These are phyloP conservation scores for Quercus tomentella DNA, from an alignment of 331 rosid genomes.

Conservation along the genomic window DNA sequence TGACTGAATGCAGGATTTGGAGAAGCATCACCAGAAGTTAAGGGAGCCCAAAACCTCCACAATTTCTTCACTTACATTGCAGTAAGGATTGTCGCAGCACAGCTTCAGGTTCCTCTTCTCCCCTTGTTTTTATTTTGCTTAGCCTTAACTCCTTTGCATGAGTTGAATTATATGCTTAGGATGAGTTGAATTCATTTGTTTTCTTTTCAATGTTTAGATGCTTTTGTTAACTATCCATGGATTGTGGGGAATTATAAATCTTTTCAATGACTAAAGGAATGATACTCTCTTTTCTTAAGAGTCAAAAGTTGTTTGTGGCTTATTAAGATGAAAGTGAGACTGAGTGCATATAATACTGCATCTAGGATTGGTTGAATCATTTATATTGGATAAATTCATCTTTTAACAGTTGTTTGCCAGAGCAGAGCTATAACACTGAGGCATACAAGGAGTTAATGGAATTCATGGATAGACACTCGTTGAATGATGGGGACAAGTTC, in stretches of 20 bases:
- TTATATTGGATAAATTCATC: neutral
- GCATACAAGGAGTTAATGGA: constrained; percentile 81
- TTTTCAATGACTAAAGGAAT: neutral
- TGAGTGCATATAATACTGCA: too few species aligned
- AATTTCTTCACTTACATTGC: constrained; percentile 82
- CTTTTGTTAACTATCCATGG: neutral
- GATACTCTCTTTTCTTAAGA: neutral
- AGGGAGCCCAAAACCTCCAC: constrained; percentile 80
- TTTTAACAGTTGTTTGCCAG: constrained; percentile 15
- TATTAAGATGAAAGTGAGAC: too few species aligned
- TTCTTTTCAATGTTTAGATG: neutral
- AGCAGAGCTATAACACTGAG: constrained; percentile 86
- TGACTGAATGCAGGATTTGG: constrained; percentile 64
- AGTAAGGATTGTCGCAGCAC: constrained; percentile 73
- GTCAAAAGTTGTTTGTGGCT: neutral
- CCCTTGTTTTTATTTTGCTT: neutral
- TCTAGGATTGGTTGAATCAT: neutral
- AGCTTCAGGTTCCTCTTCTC: constrained; percentile 64
- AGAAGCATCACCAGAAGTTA: constrained; percentile 90
- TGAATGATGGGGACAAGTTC: constrained; percentile 85
- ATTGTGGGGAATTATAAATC: neutral
- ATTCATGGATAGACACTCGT: constrained; percentile 56
- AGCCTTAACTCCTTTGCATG: neutral
- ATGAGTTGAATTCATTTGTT: neutral
- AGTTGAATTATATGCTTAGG: neutral